A percentile compares a stretch with the other conserved stretches of the same genome.
Conservation (phyloP, 768 basidiomycete genomes). For the Mycena belliarum region DNA sequence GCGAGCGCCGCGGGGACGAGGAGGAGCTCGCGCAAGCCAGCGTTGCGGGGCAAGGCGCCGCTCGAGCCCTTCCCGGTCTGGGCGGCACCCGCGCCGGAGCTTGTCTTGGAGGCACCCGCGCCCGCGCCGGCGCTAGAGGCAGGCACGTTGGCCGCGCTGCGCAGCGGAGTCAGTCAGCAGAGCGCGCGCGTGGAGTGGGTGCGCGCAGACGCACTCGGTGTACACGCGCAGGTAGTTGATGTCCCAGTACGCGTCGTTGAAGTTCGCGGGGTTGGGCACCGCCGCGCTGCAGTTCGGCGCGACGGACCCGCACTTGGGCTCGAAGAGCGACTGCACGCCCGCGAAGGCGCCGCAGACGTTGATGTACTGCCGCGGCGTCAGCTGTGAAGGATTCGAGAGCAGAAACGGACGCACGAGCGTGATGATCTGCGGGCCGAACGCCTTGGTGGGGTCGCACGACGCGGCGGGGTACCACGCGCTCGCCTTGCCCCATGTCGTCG, state of each 20-base stretch:
- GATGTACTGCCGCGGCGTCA: slow-evolving; percentile 6
- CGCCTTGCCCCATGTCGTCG: slow-evolving; percentile 57
- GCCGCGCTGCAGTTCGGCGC: slow-evolving; percentile 12
- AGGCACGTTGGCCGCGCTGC: neutral
- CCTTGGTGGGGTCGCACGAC: slow-evolving; percentile 54
- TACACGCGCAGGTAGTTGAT: slow-evolving; percentile 41
- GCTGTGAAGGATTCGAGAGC: neutral
- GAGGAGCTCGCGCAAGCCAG: neutral
- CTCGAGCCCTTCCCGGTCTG: neutral
- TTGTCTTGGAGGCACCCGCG: neutral
- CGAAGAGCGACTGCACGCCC: neutral
- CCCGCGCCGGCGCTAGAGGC: neutral
- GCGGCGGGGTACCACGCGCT: slow-evolving; percentile 61
- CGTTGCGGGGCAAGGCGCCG: neutral
- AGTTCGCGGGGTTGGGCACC: slow-evolving; percentile 32
- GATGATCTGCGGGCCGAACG: slow-evolving; percentile 56
- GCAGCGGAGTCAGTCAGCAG: too few relatives aligned
- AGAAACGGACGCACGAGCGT: slow-evolving; percentile 43
- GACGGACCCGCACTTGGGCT: neutral
- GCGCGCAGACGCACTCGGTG: slow-evolving; percentile 15
- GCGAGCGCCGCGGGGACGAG: neutral
- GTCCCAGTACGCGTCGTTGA: slow-evolving; percentile 41
- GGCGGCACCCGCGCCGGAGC: neutral
- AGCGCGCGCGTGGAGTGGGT: too few relatives aligned
- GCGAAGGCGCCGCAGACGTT: slow-evolving; percentile 25